Percentiles rank a stretch among this genome's conserved stretches.
phyloP scores from a whole-genome alignment of 2,329 filamentous ascomycete species.

The Akanthomyces muscarius region DNA sequence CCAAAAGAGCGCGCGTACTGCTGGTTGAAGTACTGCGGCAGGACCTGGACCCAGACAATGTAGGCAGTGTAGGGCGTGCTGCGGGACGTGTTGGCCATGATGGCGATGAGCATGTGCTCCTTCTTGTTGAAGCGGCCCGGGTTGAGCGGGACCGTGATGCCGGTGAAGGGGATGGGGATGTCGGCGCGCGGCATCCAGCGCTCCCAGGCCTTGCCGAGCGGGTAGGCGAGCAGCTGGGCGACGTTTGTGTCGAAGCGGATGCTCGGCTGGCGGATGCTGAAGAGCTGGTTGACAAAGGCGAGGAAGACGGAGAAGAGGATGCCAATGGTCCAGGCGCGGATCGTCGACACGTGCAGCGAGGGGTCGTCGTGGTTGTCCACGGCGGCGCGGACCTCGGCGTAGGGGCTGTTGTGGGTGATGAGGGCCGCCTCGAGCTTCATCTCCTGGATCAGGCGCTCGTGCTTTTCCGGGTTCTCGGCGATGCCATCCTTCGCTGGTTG shows the following conservation, averaged over 20 bases:
- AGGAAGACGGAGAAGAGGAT: conserved; percentile 31
- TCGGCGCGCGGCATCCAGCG: conserved; percentile 29
- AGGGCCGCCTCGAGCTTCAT: conserved; percentile 33
- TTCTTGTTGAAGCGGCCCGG: conserved; percentile 47
- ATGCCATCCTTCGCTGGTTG: conserved; percentile 20
- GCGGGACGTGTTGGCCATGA: conserved; percentile 49
- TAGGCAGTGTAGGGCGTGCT: conserved; percentile 40
- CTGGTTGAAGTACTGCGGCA: conserved; percentile 42
- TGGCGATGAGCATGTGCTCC: conserved; percentile 48
- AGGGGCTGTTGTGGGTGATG: conserved; percentile 31
- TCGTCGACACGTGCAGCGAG: conserved; percentile 33
- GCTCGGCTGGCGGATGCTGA: conserved; percentile 34
- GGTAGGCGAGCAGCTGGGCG: conserved; percentile 36
- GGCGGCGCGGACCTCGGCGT: conserved; percentile 37
- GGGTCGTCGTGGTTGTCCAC: conserved; percentile 38
- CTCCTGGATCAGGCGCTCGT: conserved; percentile 29
- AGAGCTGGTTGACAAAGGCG: conserved; percentile 34
- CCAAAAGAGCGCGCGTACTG: conserved; percentile 37
- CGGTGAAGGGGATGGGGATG: conserved; percentile 25
- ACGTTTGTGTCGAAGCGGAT: conserved; percentile 36
- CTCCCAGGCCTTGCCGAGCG: conserved; percentile 33
- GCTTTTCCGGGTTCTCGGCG: conserved; percentile 27
- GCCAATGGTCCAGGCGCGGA: conserved; percentile 34
- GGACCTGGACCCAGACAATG: conserved; percentile 41
- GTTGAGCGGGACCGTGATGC: conserved; percentile 37